phyloP scores from a whole-genome alignment of 2,329 filamentous ascomycete genomes.

The Claviceps lovelessii region DNA sequence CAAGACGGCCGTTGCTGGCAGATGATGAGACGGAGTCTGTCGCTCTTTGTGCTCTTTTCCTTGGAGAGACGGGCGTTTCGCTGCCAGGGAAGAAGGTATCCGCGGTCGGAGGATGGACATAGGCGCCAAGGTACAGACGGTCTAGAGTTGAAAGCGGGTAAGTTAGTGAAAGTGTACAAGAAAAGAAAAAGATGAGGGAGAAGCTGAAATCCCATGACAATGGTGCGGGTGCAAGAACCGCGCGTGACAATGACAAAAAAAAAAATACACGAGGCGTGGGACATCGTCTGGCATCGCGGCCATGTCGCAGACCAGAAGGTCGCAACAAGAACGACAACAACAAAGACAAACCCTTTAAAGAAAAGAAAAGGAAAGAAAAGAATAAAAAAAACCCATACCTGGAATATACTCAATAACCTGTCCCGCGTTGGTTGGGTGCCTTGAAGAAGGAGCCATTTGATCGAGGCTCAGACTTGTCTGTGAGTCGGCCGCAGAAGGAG shows the following conservation, averaged over 20 bases:
- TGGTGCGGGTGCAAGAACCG: no score
- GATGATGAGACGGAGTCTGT: conserved; percentile 37
- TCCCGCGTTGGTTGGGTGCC: conserved; percentile 49
- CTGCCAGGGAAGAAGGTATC: conserved; percentile 81
- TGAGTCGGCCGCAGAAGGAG: not conserved
- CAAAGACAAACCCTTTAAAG: no score
- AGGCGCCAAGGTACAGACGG: conserved; percentile 87
- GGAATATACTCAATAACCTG: conserved; percentile 95
- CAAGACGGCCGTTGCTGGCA: conserved; percentile 19
- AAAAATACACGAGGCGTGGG: no score
- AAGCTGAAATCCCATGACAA: no score
- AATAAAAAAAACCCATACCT: no score
- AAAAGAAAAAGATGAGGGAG: no score
- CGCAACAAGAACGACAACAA: no score
- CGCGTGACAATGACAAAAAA: not conserved
- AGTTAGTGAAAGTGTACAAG: conserved; percentile 9
- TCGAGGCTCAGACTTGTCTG: conserved; percentile 12
- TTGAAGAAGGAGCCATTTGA: conserved; percentile 36
- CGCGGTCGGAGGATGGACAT: conserved; percentile 64
- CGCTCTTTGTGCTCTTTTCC: conserved; percentile 38
- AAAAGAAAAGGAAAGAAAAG: conserved; percentile 11
- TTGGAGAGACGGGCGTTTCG: conserved; percentile 42
- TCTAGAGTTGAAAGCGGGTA: conserved; percentile 37
- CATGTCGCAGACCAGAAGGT: no score
- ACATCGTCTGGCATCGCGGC: no score